These are phyloP conservation scores for Atkinsonella hypoxylon DNA, from an alignment of 2,329 filamentous ascomycete genomes.

Conservation along the genomic window DNA sequence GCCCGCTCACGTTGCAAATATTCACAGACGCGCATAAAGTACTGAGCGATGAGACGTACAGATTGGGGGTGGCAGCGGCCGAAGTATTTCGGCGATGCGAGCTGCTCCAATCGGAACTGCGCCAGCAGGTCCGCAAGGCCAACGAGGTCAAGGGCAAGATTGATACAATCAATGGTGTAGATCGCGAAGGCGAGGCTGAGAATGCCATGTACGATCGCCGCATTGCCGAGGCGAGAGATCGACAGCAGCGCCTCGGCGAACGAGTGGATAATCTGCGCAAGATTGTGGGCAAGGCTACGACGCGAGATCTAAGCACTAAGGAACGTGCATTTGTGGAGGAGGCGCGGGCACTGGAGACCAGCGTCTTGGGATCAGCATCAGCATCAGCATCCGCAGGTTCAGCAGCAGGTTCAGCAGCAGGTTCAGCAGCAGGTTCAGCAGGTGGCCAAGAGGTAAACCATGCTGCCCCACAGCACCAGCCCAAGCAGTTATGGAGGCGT, in stretches of 20 bases:
- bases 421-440: too few relatives aligned
- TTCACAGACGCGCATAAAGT: conserved; percentile 64
- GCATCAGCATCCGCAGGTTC: too few relatives aligned
- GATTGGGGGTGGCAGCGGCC: conserved; percentile 55
- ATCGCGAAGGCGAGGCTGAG: conserved; percentile 37
- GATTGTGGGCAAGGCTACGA: conserved; percentile 28
- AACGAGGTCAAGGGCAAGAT: conserved; percentile 54
- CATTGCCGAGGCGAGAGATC: conserved; percentile 39
- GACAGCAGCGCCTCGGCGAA: conserved; percentile 43
- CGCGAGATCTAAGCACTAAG: conserved; percentile 31
- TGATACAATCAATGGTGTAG: conserved; percentile 43
- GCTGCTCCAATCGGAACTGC: conserved; percentile 54
- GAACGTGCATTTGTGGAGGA: conserved; percentile 34
- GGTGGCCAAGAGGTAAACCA: neutral
- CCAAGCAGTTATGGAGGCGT: conserved; percentile 8
- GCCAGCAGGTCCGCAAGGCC: conserved; percentile 53
- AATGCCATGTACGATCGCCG: conserved; percentile 48
- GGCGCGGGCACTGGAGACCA: conserved; percentile 42
- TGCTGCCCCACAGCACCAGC: neutral
- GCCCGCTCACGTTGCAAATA: conserved; percentile 56
- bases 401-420: too few relatives aligned
- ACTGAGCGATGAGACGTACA: conserved; percentile 56
- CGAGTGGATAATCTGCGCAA: conserved; percentile 47
- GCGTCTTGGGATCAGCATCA: conserved; percentile 26
- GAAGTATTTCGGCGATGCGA: conserved; percentile 63